Conservation (phyloP, 2,329 filamentous ascomycete species). For the Aspergillus amoenus region DNA sequence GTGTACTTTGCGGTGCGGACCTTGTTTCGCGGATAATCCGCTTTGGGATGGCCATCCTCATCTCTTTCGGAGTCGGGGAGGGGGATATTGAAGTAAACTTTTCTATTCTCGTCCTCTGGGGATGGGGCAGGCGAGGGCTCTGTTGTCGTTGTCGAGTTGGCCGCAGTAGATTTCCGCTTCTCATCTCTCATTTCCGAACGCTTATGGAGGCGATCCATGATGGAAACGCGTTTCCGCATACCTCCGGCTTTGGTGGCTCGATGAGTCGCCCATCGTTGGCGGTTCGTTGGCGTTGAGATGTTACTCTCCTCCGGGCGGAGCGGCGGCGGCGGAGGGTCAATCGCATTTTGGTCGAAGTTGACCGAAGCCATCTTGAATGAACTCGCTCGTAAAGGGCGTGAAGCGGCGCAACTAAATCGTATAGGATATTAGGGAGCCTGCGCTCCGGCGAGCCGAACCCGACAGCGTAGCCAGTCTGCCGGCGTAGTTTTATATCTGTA, state of each 20-base stretch:
- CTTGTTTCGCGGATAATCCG: slow-evolving; percentile 83
- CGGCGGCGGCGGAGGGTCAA: slow-evolving; percentile 28
- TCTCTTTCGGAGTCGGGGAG: slow-evolving; percentile 74
- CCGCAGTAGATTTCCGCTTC: slow-evolving; percentile 55
- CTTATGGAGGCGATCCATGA: slow-evolving; percentile 73
- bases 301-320: slow-evolving; percentile 42
- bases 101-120: slow-evolving; percentile 45
- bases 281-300: slow-evolving; percentile 65
- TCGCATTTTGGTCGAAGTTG: slow-evolving; percentile 32
- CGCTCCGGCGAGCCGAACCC: slow-evolving; percentile 27
- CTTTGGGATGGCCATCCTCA: slow-evolving; percentile 72
- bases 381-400: slow-evolving; percentile 28
- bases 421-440: slow-evolving; percentile 24
- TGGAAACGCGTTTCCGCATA: slow-evolving; percentile 74
- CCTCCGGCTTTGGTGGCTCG: slow-evolving; percentile 75
- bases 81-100: slow-evolving; percentile 75
- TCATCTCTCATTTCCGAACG: slow-evolving; percentile 65
- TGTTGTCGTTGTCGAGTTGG: slow-evolving; percentile 40
- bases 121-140: slow-evolving; percentile 22
- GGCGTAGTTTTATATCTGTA: slow-evolving; percentile 6
- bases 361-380: slow-evolving; percentile 40
- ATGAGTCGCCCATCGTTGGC: slow-evolving; percentile 95
- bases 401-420: slow-evolving; percentile 20
- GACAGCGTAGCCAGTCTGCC: slow-evolving; percentile 24
- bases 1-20: slow-evolving; percentile 98